Evolutionary conservation across 1,139 yeast genomes (phyloP), one percentile per base, ranked within the genome.

Genomic region (Debaryomycetaceae sp.): DNA sequence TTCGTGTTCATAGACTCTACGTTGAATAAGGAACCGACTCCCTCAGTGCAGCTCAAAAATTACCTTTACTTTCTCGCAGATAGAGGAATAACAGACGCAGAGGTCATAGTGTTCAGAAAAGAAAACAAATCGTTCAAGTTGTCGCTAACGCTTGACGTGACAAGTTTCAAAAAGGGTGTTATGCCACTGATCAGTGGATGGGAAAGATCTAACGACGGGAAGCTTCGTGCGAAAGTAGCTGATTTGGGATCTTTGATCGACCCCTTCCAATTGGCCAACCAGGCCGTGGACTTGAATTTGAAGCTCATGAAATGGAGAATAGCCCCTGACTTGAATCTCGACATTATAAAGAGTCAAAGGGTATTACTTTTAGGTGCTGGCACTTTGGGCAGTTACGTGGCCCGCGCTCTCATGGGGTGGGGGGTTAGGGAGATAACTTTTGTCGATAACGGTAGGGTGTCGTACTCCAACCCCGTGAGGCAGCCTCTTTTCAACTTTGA

Each of bases 281-380:
- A 93, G 61, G 95, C 97, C 0, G 93, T 90, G 5, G 97, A 91
- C 61, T 72, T 93, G 47, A 93, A 93, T 58, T 70, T 95, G 50
- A 87, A 87, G 64, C 71, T 93, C 39, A 95, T 93, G 99, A 90
- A 90, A 62, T 93, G 99, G 99, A 76, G 99, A 53, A 79, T 93
- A 27, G 91, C 90, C 0, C 98, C 99, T 0, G 77, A 81, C 7
- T 61, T 93, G 6, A 78, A 93, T 56, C 70, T 93, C 42, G 90
- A 87, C 6, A 59, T 68, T 1, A 70, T 93, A 24, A 79, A 80
- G 50, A 49, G 65, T 11, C 78, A 85, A 24, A 83, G 75, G 50
- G 86, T 91, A 34, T 65, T 93, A 38, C 68, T 93, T 14, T 72
- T 93, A n/a, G 99, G 99, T 0, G 88, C 99, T 0, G 99, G 99